Evolutionary conservation across 805 yeast genomes (phyloP).

Genomic region (Ogataea minuta): DNA sequence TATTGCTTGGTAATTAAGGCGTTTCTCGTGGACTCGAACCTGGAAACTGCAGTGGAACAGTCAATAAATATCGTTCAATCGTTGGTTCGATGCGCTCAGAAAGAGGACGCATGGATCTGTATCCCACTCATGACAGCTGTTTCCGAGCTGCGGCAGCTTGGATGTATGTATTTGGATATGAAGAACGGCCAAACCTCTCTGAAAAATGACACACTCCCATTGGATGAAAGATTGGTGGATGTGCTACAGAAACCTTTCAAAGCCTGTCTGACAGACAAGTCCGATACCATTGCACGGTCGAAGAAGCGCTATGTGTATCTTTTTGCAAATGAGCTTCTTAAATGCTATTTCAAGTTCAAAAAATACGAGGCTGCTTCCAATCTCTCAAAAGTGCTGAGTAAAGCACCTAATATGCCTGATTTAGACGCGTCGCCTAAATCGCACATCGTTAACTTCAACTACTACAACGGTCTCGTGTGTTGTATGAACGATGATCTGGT

Average conservation of each 20-base stretch:
- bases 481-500: slow-evolving; percentile 62
- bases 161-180: slow-evolving; percentile 19
- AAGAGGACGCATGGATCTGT: slow-evolving; percentile 22
- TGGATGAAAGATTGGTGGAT: slow-evolving; percentile 30
- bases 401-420: slow-evolving; percentile 55
- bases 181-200: slow-evolving; percentile 5
- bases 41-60: slow-evolving; percentile 19
- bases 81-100: slow-evolving; percentile 17
- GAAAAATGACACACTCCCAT: slow-evolving; percentile 14
- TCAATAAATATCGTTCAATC: slow-evolving; percentile 17
- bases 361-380: slow-evolving; percentile 74
- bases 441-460: slow-evolving; percentile 60
- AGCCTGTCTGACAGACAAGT: slow-evolving; percentile 74
- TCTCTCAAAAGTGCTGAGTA: slow-evolving; percentile 63
- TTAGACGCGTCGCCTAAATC: slow-evolving; percentile 42
- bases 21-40: slow-evolving; percentile 19
- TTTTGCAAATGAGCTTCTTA: slow-evolving; percentile 67
- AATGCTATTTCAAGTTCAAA: slow-evolving; percentile 62
- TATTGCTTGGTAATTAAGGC: slow-evolving; percentile 19
- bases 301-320: slow-evolving; percentile 66
- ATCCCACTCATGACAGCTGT: slow-evolving; percentile 19
- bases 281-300: slow-evolving; percentile 44
- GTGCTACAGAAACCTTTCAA: slow-evolving; percentile 69
- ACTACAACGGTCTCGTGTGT: slow-evolving; percentile 65
- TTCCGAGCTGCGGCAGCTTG: slow-evolving; percentile 20